phyloP scores from a whole-genome alignment of 2,329 filamentous ascomycete species.

The Xylaria sp. region DNA sequence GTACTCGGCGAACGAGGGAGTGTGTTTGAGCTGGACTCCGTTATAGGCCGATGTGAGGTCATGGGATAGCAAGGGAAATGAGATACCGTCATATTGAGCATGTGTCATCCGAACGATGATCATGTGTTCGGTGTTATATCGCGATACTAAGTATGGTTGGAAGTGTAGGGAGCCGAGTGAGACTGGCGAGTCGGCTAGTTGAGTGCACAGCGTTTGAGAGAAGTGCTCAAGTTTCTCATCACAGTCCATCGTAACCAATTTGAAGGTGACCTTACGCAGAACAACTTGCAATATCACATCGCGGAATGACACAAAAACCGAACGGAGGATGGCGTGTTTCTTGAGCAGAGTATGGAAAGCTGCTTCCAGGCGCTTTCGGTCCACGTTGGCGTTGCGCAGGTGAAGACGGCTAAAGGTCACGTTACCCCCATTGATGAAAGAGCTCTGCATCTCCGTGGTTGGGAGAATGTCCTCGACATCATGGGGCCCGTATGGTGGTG shows the following conservation, averaged over 20 bases:
- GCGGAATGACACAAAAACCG: conserved; percentile 14
- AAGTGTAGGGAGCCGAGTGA: conserved; percentile 16
- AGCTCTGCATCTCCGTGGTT: conserved; percentile 8
- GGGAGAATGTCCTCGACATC: conserved; percentile 23
- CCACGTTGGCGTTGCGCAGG: conserved; percentile 1
- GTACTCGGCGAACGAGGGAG: conserved; percentile 12
- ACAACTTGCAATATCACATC: conserved; percentile 16
- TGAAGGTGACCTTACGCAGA: conserved; percentile 2
- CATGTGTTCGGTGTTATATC: conserved; percentile 7
- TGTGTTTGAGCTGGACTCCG: not conserved
- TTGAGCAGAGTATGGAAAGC: conserved; percentile 12
- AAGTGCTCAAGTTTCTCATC: conserved; percentile 7
- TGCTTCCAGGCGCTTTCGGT: conserved; percentile 5
- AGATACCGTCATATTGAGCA: conserved; percentile 16
- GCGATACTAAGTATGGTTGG: conserved; percentile 13
- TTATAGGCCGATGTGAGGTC: conserved; percentile 14
- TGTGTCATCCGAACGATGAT: conserved; percentile 15
- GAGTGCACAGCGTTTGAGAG: not conserved
- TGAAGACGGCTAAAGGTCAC: conserved; percentile 10
- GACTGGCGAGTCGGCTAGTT: not conserved
- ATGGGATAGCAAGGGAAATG: conserved; percentile 4
- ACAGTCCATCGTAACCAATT: not conserved
- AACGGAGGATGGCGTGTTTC: conserved; percentile 18
- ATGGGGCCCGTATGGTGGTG: not conserved
- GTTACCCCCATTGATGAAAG: conserved; percentile 1